Base-by-base conservation (phyloP, 139 green algal genomes). In the Picochlorum sp. region DNA sequence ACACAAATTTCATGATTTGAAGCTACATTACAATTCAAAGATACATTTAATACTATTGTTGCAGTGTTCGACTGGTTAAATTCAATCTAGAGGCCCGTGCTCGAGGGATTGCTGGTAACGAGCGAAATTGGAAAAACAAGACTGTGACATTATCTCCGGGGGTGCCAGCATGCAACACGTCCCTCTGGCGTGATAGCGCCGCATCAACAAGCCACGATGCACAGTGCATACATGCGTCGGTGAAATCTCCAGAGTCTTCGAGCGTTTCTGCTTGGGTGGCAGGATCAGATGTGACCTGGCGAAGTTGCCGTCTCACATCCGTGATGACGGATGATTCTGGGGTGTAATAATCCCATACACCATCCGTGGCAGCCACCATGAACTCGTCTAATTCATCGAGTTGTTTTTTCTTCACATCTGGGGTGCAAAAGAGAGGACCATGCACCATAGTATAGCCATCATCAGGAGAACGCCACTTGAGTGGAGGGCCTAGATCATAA, bases 321-420 rank as follows among this genome's bases (percentile, higher is more conserved):
- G 45, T 67, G 4, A 77, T 28, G 6, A 77, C 65, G 3, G 50
- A 63, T 4, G 57, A 65, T 47, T 77, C 71, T 3, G 65, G 71
- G 14, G 50, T 50, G 30, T 70, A 77, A 60, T 77, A 77, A 63
- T 77, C 71, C 71, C 71, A 77, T 31, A 77, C 60, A 34, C 70
- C 71, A 15, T 77, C 70, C n/a, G 58, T 66, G 24, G 65, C 71
- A 8, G 45, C 45, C 15, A 77, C 62, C 11, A 77, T 44, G 52
- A 77, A 77, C 37, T 77, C 71, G 6, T 62, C 44, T 10, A 54
- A 56, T 21, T 20, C 15, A 15, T 66, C 49, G n/a, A 66, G 52
- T 30, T 21, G 3, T 24, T 47, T 41, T 34, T 30, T 60, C 41
- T n/a, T 31, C 2, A 76, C 60, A 31, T 76, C 69, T 4, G 69